Percentiles rank a stretch among this genome's conserved stretches.
Evolutionary conservation across 495 filamentous ascomycete species (phyloP).

Genomic region (Viridothelium virens): DNA sequence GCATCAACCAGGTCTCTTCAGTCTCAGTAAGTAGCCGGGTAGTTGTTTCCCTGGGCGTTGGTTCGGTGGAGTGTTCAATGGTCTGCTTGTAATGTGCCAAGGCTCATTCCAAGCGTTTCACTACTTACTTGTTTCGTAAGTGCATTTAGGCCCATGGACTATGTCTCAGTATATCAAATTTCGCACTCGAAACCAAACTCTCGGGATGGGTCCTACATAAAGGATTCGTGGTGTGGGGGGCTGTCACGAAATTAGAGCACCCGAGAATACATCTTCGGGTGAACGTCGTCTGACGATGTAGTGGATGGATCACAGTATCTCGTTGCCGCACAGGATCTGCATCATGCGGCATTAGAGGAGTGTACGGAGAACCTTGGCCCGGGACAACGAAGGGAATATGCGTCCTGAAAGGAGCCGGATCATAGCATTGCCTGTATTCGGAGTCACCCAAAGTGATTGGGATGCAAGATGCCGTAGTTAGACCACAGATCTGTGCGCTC

Average conservation of each 20-base stretch:
- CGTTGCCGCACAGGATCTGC: not conserved
- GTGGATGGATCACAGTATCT: not conserved
- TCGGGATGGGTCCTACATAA: not conserved
- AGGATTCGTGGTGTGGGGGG: not conserved
- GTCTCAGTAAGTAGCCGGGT: too few species aligned
- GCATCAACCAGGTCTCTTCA: too few species aligned
- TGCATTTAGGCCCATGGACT: not conserved
- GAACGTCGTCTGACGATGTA: not conserved
- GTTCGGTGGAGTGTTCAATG: too few species aligned
- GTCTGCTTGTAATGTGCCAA: too few species aligned
- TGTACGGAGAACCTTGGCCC: not conserved
- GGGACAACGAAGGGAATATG: not conserved
- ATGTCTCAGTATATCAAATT: not conserved
- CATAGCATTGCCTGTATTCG: not conserved
- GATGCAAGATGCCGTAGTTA: not conserved
- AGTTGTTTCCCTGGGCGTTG: too few species aligned
- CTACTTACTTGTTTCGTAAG: not conserved
- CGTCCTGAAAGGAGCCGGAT: not conserved
- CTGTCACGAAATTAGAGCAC: not conserved
- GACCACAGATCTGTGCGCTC: not conserved
- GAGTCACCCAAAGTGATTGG: not conserved
- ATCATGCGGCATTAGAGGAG: not conserved
- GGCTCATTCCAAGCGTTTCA: too few species aligned
- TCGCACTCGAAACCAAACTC: not conserved
- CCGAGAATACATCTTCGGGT: not conserved